Percentiles rank a stretch among this genome's conserved stretches.
phyloP scores from a whole-genome alignment of 768 basidiomycete genomes.

The Amanita thiersii region DNA sequence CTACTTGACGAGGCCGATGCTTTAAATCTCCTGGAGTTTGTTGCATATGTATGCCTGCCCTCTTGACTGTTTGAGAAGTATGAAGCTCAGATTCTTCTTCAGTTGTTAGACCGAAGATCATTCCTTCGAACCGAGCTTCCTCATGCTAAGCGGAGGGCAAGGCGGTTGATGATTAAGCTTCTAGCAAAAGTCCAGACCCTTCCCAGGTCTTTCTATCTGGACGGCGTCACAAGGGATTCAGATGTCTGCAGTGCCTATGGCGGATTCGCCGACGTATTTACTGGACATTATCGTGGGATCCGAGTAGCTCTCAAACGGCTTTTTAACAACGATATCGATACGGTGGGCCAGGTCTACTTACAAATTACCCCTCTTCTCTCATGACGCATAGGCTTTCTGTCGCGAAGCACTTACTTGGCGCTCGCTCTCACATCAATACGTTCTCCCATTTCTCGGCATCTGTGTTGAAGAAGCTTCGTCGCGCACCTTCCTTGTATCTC shows the following conservation, averaged over 20 bases:
- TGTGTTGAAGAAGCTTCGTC: not conserved
- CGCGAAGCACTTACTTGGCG: not conserved
- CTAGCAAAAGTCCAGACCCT: not conserved
- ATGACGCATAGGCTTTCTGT: not conserved
- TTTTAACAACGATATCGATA: not conserved
- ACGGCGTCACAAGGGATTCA: not conserved
- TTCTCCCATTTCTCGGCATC: constrained; percentile 4
- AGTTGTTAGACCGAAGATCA: not conserved
- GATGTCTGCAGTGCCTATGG: not conserved
- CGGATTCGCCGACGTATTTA: not conserved
- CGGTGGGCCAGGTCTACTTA: not conserved
- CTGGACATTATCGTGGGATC: not conserved
- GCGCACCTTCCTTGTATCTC: not conserved
- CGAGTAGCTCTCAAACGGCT: not conserved
- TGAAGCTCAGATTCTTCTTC: not conserved
- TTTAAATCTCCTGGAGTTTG: not conserved
- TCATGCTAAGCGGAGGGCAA: not conserved
- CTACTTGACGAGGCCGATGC: not conserved
- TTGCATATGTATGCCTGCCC: not conserved
- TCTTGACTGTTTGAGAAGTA: not conserved
- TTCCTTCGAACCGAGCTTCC: not conserved
- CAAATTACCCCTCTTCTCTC: not conserved
- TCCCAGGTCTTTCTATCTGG: not conserved
- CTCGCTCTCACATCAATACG: not conserved
- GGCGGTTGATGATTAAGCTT: not conserved